Evolutionary conservation across 192 early-diverging fungal species (phyloP).

Genomic region (Geranomyces michiganensis): DNA sequence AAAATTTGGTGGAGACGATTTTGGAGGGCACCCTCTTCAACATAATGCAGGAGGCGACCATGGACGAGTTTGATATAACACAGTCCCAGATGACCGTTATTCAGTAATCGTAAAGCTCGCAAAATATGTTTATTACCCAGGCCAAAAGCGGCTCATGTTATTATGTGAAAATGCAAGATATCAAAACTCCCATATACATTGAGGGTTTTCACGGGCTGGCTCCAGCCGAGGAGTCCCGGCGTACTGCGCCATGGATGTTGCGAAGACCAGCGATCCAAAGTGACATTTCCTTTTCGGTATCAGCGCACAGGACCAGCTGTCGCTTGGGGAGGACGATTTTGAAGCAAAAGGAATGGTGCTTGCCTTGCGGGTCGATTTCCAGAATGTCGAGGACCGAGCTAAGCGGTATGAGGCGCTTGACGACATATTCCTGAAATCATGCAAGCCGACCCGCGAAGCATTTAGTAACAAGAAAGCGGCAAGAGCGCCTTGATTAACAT

Average conservation of each 20-base stretch:
- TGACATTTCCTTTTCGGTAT: conserved; percentile 31
- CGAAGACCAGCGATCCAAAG: conserved; percentile 41
- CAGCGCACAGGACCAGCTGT: conserved; percentile 41
- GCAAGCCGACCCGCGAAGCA: background rate
- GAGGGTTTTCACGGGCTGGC: background rate
- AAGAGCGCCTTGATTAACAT: too few species aligned
- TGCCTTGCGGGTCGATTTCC: conserved; percentile 49
- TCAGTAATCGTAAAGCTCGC: background rate
- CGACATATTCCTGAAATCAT: conserved; percentile 52
- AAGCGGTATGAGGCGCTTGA: conserved; percentile 48
- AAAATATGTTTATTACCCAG: too few species aligned
- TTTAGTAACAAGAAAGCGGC: too few species aligned
- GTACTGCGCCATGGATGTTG: conserved; percentile 22
- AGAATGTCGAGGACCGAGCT: conserved; percentile 48
- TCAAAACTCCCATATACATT: too few species aligned
- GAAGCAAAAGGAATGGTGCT: conserved; percentile 42
- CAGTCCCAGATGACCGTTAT: conserved; percentile 40
- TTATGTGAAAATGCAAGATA: too few species aligned
- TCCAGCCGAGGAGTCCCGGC: conserved; percentile 4
- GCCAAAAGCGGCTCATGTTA: too few species aligned
- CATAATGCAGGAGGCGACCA: conserved; percentile 55
- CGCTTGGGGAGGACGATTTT: conserved; percentile 50
- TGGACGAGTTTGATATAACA: conserved; percentile 56
- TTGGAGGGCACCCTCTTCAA: conserved; percentile 59
- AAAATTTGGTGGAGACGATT: conserved; percentile 48